Conservation (phyloP, 2,329 filamentous ascomycete species). For the Macrophomina pseudophaseolina region DNA sequence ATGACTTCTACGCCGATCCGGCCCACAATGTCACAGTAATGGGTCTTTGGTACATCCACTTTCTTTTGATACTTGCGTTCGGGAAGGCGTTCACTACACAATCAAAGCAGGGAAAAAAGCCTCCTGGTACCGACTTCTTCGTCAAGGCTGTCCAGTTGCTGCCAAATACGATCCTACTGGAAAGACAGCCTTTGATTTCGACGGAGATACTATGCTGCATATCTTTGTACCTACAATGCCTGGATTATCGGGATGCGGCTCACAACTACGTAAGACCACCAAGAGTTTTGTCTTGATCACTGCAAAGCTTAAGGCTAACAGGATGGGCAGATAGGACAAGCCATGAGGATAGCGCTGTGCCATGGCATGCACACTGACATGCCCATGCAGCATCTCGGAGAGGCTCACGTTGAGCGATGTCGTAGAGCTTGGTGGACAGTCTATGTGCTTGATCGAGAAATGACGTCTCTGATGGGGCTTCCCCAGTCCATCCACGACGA, state of each 20-base stretch:
- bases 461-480: conserved; percentile 60
- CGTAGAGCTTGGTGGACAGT: conserved; percentile 61
- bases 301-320: background rate
- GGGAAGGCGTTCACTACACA: conserved; percentile 59
- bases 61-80: conserved; percentile 59
- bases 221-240: conserved; percentile 58
- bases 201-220: conserved; percentile 59
- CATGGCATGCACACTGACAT: conserved; percentile 61
- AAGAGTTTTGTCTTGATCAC: background rate
- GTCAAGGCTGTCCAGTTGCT: conserved; percentile 48
- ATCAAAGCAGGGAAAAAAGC: conserved; percentile 37
- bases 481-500: conserved; percentile 57
- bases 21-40: conserved; percentile 35
- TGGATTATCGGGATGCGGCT: conserved; percentile 55
- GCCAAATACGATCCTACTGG: background rate
- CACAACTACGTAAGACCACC: conserved; percentile 49
- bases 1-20: conserved; percentile 48
- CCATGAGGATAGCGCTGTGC: conserved; percentile 55
- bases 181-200: conserved; percentile 51
- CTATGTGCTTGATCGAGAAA: conserved; percentile 59
- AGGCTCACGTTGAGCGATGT: conserved; percentile 51
- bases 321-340: conserved; percentile 54
- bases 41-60: conserved; percentile 59
- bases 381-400: conserved; percentile 50
- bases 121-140: conserved; percentile 51